A percentile compares a stretch with the other conserved stretches of the same genome.
Evolutionary conservation across 1,284 basidiomycete genomes (phyloP).

Genomic region (Sanghuangporus sanghuang): DNA sequence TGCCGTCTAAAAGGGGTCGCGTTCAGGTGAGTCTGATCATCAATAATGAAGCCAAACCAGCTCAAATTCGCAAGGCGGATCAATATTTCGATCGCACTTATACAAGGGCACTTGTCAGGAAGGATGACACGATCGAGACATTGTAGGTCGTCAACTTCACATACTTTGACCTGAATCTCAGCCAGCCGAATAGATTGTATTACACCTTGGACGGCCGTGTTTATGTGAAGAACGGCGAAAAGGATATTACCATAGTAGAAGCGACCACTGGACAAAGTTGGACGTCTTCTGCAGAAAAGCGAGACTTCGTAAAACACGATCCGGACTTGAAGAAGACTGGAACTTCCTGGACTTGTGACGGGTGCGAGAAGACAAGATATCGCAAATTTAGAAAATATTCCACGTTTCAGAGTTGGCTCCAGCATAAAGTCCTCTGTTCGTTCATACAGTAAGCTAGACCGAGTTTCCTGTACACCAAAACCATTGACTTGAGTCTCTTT

Average conservation of each 20-base stretch:
- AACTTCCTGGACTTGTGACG: neutral
- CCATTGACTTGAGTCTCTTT: neutral
- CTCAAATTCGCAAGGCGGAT: neutral
- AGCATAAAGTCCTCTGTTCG: neutral
- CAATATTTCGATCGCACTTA: neutral
- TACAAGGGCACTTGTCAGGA: neutral
- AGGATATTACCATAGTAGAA: neutral
- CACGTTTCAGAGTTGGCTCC: neutral
- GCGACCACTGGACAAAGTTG: neutral
- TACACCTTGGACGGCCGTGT: neutral
- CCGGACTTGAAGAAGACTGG: neutral
- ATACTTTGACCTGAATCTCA: neutral
- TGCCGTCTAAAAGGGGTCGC: too few species aligned
- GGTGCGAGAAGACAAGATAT: neutral
- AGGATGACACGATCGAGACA: neutral
- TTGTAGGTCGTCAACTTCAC: neutral
- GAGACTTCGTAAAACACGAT: neutral
- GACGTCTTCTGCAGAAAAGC: neutral
- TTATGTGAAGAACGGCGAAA: neutral
- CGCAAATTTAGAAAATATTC: neutral
- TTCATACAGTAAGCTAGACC: neutral
- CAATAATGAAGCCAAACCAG: neutral
- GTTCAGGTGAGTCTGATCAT: neutral
- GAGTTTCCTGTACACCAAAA: neutral
- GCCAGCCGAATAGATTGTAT: neutral